Evolutionary conservation across 306 rosid species (phyloP), one percentile per base, ranked within the genome.

Genomic region (Sindora glabra): DNA sequence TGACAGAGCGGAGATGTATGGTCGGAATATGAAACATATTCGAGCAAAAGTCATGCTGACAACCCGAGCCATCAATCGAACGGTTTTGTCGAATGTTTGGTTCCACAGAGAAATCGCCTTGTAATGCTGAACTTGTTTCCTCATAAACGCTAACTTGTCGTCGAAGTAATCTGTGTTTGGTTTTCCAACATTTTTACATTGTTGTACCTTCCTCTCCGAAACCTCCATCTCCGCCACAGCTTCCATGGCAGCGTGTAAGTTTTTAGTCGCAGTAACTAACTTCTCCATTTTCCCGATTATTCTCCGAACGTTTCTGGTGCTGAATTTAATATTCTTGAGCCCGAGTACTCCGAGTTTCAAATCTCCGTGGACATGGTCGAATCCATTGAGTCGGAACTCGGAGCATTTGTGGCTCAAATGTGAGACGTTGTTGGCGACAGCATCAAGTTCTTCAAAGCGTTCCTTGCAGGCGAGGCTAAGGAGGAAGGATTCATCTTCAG

Each of bases 91-190:
- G 13, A 77, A 81, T 5, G 83, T 59, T 23, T 77, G 74, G 52
- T 47, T 72, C 96, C 96, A 88, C 1, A 88, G 78, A 6, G 96
- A 88, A 8, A n/a, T 49, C n/a, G 75, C 82, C 24, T 65, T 88
- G 68, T 36, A 82, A 67, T 67, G 77, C 5, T 60, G 61, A 2
- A 88, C 77, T 8, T 77, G 79, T 12, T 78, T 75, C 18, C 46
- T 69, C 57, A 57, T 69, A n/a, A 3, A 22, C 0, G 25, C 8
- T 3, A 84, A 69, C 55, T 59, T 76, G 1, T 73, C 72, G 0
- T 41, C 61, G 8, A 79, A 66, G 34, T 63, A 22, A 4, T 88
- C 83, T 3, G 73, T 51, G 25, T 73, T 82, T 3, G 13, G 42
- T 2, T 18, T 23, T 14, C 63, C 52, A 3, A 51, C 14, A 13